Evolutionary conservation across 257 asterid genomes (phyloP), one percentile per base, ranked within the genome.

Genomic region (Solanum etuberosum): DNA sequence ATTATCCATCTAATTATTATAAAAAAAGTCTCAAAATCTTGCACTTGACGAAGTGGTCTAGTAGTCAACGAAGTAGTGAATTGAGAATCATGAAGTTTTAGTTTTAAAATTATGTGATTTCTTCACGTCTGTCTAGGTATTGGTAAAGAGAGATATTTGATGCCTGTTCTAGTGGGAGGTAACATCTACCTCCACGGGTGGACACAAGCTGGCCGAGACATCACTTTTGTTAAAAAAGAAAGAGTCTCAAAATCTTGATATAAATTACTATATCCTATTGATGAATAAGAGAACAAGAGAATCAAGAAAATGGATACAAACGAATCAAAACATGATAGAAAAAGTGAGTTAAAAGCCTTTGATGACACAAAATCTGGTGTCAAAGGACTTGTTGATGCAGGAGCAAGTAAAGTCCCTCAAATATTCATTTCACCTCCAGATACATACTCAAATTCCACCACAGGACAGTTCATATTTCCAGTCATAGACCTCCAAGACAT

Each of bases 341-440:
- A 86, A 11, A 83, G 9, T 11, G 88, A 89, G 40, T 16, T 87
- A 73, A 87, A 83, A 82, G 91, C 73, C 4, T 89, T 89, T 80
- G 91, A 87, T 32, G 91, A 87, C 63, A 87, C 91, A 35, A 82
- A 83, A 71, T 78, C 90, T 35, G 91, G 90, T 32, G 91, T 89
- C 40, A 89, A 89, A 40, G 91, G 91, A 11, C 88, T 89, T 20
- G 91, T 87, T 16, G 91, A 89, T 86, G 81, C 89, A 40, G 91
- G 90, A 59, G 46, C 83, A 42, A 46, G 84, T 7, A 76, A 87
- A 37, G 68, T 89, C 86, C 91, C 91, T 37, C 37, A 77, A 9
- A 80, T 87, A 31, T 89, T 89, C 84, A 51, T 85, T 37, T 43
- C 73, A 73, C 87, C 88, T 18, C 84, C 72, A 31, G 89, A 82